Percentiles rank a stretch among this genome's conserved stretches.
phyloP scores from a whole-genome alignment of 106 monocot genomes.

The Phalaenopsis equestris region DNA sequence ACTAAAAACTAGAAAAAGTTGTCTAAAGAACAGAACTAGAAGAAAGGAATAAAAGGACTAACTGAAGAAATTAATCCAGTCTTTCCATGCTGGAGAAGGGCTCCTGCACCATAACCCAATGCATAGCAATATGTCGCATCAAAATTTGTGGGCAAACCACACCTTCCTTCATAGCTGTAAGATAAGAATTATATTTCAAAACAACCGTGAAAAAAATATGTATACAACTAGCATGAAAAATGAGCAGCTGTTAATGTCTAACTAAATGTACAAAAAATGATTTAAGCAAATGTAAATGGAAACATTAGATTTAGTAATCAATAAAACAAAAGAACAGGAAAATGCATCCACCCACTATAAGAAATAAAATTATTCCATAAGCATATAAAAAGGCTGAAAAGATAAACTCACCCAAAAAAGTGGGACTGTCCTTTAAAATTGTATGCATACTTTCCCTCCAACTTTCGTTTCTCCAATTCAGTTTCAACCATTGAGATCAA shows the following conservation, averaged over 20 bases:
- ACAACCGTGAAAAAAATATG: background rate
- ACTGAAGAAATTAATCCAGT: slow-evolving; percentile 95
- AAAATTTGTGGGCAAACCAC: slow-evolving; percentile 96
- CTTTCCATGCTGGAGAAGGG: slow-evolving; percentile 75
- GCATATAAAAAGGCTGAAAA: background rate
- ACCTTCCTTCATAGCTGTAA: slow-evolving; percentile 91
- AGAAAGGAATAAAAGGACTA: slow-evolving; percentile 22
- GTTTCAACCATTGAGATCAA: slow-evolving; percentile 89
- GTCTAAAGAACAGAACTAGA: background rate
- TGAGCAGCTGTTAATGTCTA: background rate
- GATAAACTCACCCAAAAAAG: slow-evolving; percentile 61
- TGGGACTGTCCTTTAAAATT: slow-evolving; percentile 89
- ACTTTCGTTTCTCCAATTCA: slow-evolving; percentile 74
- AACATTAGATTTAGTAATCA: background rate
- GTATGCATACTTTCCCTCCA: slow-evolving; percentile 47
- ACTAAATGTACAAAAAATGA: background rate
- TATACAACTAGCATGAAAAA: background rate
- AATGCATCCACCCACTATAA: background rate
- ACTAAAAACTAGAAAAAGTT: background rate
- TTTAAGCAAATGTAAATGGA: background rate
- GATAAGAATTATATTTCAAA: background rate
- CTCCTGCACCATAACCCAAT: slow-evolving; percentile 83
- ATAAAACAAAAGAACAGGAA: background rate
- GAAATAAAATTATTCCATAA: background rate
- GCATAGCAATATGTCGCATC: slow-evolving; percentile 94